phyloP scores from a whole-genome alignment of 2,329 filamentous ascomycete genomes.

The Elsinoe ampelina region DNA sequence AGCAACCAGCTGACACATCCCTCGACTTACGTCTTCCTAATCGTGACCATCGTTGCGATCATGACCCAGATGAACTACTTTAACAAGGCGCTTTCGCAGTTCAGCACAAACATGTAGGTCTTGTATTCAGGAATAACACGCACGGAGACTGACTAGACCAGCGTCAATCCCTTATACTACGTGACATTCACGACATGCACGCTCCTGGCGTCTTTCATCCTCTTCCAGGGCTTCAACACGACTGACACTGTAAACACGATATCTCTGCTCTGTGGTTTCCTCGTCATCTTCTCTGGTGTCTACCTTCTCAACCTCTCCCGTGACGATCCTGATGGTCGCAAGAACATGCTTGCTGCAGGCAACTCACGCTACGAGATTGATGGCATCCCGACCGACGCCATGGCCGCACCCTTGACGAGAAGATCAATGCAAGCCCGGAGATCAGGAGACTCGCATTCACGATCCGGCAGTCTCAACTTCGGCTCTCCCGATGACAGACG shows the following conservation, averaged over 20 bases:
- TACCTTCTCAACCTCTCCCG: conserved; percentile 95
- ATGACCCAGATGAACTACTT: conserved; percentile 99
- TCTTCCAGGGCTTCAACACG: conserved; percentile 94
- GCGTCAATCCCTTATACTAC: conserved; percentile 93
- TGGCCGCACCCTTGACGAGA: conserved; percentile 81
- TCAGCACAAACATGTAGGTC: conserved; percentile 90
- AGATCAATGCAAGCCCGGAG: conserved; percentile 86
- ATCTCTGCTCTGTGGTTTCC: conserved; percentile 83
- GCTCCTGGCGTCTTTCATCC: conserved; percentile 86
- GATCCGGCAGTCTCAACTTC: conserved; percentile 43
- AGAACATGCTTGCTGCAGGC: conserved; percentile 46
- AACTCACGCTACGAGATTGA: conserved; percentile 45
- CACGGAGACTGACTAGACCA: conserved; percentile 29
- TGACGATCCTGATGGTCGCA: conserved; percentile 72
- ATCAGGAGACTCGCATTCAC: conserved; percentile 45
- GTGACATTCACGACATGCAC: conserved; percentile 95
- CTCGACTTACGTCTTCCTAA: conserved; percentile 95
- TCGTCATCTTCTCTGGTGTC: conserved; percentile 89
- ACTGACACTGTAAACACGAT: conserved; percentile 85
- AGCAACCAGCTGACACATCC: conserved; percentile 94
- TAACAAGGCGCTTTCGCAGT: conserved; percentile 95
- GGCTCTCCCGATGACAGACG: conserved; percentile 42
- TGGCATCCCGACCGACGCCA: conserved; percentile 80
- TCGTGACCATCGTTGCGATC: conserved; percentile 86
- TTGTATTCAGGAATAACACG: not conserved